A percentile compares a stretch with the other conserved stretches of the same genome.
Evolutionary conservation across 345 rosid species (phyloP).

Genomic region (Corymbia maculata): DNA sequence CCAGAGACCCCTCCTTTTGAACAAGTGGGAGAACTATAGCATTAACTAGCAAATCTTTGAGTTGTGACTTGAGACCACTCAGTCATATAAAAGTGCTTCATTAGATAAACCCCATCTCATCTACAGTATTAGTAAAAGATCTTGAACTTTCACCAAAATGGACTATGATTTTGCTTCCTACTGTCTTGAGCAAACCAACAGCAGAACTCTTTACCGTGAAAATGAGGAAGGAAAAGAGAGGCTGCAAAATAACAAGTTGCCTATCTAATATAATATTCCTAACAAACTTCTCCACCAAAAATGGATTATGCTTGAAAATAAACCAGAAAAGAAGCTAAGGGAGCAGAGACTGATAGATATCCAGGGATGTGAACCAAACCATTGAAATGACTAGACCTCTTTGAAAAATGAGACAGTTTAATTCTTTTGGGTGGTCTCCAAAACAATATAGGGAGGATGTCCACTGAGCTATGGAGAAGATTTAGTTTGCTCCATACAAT

Average conservation of each 20-base stretch:
- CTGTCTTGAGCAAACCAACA: not conserved
- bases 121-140: not conserved
- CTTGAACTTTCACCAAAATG: not conserved
- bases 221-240: not conserved
- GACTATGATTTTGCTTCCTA: not conserved
- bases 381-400: not conserved
- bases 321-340: not conserved
- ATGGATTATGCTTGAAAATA: not conserved
- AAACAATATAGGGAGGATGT: not conserved
- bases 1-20: not conserved
- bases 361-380: not conserved
- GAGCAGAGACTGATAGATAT: not conserved
- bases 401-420: not conserved
- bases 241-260: not conserved
- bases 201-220: not conserved
- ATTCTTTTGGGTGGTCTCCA: not conserved
- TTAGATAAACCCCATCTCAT: not conserved
- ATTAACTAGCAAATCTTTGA: not conserved
- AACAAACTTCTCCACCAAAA: not conserved
- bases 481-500: not conserved
- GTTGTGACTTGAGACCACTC: not conserved
- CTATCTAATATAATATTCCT: not conserved
- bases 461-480: not conserved
- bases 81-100: not conserved
- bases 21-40: not conserved